phyloP scores from a whole-genome alignment of 495 filamentous ascomycete species.

The Aspergillus ostianus region DNA sequence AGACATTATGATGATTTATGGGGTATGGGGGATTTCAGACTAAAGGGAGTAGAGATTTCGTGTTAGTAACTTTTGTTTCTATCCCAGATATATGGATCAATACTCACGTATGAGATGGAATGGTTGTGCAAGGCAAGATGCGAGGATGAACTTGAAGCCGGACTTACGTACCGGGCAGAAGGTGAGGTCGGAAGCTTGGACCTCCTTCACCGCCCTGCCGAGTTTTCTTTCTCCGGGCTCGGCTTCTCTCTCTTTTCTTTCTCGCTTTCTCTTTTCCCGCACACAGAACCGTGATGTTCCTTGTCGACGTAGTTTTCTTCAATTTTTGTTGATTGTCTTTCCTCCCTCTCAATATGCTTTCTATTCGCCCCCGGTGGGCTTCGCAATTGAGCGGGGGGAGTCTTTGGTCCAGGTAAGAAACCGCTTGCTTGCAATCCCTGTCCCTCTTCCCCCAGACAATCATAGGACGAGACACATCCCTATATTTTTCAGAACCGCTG shows the following conservation, averaged over 20 bases:
- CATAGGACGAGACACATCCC: constrained; percentile 52
- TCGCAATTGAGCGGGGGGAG: constrained; percentile 25
- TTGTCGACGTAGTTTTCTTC: constrained; percentile 9
- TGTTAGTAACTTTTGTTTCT: neutral
- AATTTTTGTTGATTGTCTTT: constrained; percentile 1
- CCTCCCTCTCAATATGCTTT: constrained; percentile 32
- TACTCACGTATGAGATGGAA: neutral
- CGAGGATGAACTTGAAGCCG: constrained; percentile 5
- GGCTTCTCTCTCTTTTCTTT: constrained; percentile 19
- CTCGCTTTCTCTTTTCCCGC: constrained; percentile 12
- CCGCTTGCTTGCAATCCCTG: constrained; percentile 12
- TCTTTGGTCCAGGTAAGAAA: constrained; percentile 37
- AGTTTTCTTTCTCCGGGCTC: constrained; percentile 21
- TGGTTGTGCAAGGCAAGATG: neutral
- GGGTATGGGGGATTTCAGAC: neutral
- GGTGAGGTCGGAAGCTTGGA: constrained; percentile 33
- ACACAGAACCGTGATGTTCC: constrained; percentile 12
- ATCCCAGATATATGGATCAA: neutral
- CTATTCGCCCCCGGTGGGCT: constrained; percentile 36
- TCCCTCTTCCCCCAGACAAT: constrained; percentile 11
- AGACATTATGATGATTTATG: constrained; percentile 65
- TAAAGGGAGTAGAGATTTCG: neutral
- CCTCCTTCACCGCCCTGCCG: constrained; percentile 24
- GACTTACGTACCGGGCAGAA: constrained; percentile 10
- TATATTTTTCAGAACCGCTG: constrained; percentile 79